These are phyloP conservation scores for Cyclotella atomus DNA, from an alignment of 108 stramenopile species.

Conservation along the genomic window DNA sequence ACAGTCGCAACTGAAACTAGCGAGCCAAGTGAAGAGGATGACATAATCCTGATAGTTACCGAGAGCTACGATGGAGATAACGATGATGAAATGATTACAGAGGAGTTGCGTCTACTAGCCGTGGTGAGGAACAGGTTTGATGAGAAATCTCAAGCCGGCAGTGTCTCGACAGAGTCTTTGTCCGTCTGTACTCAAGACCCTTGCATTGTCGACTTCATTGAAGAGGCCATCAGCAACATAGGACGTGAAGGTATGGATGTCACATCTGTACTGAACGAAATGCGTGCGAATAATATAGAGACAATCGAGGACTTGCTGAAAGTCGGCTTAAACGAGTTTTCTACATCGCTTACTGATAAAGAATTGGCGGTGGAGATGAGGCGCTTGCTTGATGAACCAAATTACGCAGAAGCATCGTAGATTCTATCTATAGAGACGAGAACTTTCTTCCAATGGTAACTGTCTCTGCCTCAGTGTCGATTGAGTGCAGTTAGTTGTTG, in stretches of 20 bases:
- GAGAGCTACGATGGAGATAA: not conserved
- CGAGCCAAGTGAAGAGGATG: not conserved
- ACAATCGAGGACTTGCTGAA: constrained; percentile 4
- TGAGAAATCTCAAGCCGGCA: not conserved
- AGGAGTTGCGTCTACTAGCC: not conserved
- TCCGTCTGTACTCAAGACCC: not conserved
- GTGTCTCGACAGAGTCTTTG: not conserved
- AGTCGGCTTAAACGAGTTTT: not conserved
- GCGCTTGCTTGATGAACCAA: constrained; percentile 7
- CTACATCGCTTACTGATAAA: not conserved
- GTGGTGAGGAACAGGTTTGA: not conserved
- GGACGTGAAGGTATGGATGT: not conserved
- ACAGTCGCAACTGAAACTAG: no score
- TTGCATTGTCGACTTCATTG: constrained; percentile 2
- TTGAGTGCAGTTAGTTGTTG: no score
- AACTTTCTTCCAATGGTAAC: no score
- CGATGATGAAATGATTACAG: not conserved
- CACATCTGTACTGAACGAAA: not conserved
- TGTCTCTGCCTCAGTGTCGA: no score
- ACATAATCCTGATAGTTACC: not conserved
- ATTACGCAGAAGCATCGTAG: not conserved
- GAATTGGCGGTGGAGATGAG: not conserved
- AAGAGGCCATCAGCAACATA: constrained; percentile 6
- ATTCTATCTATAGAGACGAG: not conserved
- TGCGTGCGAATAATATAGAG: not conserved